Base-by-base conservation (phyloP, 371 early-diverging fungal species). In the Mucor ambiguus region DNA sequence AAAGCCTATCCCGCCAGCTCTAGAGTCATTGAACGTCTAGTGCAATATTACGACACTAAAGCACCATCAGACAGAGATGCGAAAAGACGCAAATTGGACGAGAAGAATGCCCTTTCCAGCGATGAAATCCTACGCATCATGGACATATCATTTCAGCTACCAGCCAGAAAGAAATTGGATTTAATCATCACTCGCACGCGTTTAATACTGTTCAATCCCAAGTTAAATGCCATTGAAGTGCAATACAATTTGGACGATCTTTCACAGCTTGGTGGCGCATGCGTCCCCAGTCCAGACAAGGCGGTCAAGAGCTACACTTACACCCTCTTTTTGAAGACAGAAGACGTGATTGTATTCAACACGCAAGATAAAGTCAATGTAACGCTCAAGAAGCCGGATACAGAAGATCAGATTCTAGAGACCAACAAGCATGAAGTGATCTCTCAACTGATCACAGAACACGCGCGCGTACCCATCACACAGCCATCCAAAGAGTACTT, bases 271-370 rank as follows among this genome's bases (percentile, higher is more conserved):
- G 64, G 72, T 1, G 75, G 74, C 11, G 68, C 71, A 1, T 79
- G 78, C 52, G 73, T 86, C 28, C 85, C 85, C 7, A 84, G 80
- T 1, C 86, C 88, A 11, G 82, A 83, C 24, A 80, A 77, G 37
- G 69, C 79, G 2, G 68, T 74, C 26, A 71, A 72, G 37, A 71
- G 73, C 28, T 75, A 64, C 44, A 81, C 85, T 4, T 73, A 81
- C 58, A 73, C 66, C 0, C 58, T 83, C 7, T 76, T 83, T 56
- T 43, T 68, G 4, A 67, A 69, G 26, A 67, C 60, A 18, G 68
- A 61, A 41, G 84, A 85, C 30, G 56, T 77, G 35, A 58, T 84
- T 43, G 77, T 83, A 2, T 82, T 84, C 46, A 73, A 63, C 24
- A 62, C 80, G 16, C 75, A 74, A 10, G 80, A 79, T 16, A 79